phyloP scores from a whole-genome alignment of 1,284 basidiomycete genomes.

The Ustilago trichophora region DNA sequence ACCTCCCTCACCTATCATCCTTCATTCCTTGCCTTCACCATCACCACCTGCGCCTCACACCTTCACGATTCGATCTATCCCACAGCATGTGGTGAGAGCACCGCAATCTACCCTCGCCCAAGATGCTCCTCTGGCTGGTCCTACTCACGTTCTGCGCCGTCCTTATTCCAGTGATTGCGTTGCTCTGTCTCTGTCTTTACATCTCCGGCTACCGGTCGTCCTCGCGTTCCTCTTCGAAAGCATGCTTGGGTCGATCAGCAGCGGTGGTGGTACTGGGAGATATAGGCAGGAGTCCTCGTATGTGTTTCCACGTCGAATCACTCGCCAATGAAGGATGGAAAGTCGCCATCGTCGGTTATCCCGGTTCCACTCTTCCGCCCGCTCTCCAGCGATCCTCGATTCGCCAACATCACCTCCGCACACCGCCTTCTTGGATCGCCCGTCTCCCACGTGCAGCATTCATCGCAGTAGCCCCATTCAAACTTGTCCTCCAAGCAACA shows the following conservation, averaged over 20 bases:
- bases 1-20: no score
- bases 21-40: neutral
- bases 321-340: conserved; percentile 82
- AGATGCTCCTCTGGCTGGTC: conserved; percentile 35
- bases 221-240: conserved; percentile 2
- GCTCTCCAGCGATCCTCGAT: conserved; percentile 40
- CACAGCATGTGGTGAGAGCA: no score
- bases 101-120: neutral
- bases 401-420: conserved; percentile 71
- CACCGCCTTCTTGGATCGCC: conserved; percentile 73
- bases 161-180: conserved; percentile 25
- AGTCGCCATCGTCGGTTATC: conserved; percentile 85
- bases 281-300: conserved; percentile 91
- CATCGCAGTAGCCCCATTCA: conserved; percentile 79
- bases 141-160: conserved; percentile 33
- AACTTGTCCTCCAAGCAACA: conserved; percentile 70
- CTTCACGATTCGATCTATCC: no score
- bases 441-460: conserved; percentile 74
- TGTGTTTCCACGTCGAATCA: conserved; percentile 98
- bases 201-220: conserved; percentile 44
- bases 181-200: conserved; percentile 53
- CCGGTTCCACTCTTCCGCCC: conserved; percentile 49
- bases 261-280: conserved; percentile 93
- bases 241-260: conserved; percentile 68
- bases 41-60: neutral